Evolutionary conservation across 1,284 basidiomycete genomes (phyloP).

Genomic region (Stygiomarasmius scandens): DNA sequence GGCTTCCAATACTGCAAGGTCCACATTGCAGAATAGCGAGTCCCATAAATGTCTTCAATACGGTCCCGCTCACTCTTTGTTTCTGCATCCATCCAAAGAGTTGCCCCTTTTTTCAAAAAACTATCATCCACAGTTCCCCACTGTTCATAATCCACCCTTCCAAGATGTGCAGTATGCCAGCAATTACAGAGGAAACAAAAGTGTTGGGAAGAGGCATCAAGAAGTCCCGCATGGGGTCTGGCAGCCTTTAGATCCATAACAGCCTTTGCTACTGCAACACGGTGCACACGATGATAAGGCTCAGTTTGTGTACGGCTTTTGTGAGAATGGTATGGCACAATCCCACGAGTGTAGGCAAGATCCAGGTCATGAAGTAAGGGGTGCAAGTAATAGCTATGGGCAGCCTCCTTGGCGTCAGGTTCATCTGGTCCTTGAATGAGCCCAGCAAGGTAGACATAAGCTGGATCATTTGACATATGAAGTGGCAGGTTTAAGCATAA

Average conservation of each 20-base stretch:
- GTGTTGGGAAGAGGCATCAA: conserved; percentile 2
- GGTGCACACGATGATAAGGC: background rate
- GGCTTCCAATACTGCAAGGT: conserved; percentile 4
- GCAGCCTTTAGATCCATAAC: conserved; percentile 7
- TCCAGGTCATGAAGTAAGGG: conserved; percentile 8
- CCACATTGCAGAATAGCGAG: conserved; percentile 2
- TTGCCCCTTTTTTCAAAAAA: background rate
- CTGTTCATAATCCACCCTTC: background rate
- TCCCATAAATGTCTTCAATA: background rate
- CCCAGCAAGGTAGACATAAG: conserved; percentile 13
- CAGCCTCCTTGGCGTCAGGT: conserved; percentile 6
- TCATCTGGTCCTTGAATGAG: conserved; percentile 13
- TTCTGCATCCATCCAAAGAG: background rate
- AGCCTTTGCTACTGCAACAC: background rate
- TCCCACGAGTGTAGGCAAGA: conserved; percentile 4
- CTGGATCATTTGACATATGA: conserved; percentile 7
- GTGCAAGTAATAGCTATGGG: conserved; percentile 6
- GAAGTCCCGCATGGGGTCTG: background rate
- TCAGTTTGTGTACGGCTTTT: background rate
- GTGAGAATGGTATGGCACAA: background rate
- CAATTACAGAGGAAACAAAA: conserved; percentile 3
- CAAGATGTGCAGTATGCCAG: background rate
- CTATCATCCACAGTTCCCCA: background rate
- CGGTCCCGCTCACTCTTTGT: background rate
- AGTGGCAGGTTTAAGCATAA: conserved; percentile 3